A percentile compares a stretch with the other conserved stretches of the same genome.
These are phyloP conservation scores for Carex arenaria DNA, from an alignment of 202 grass and related monocot species.

Conservation along the genomic window DNA sequence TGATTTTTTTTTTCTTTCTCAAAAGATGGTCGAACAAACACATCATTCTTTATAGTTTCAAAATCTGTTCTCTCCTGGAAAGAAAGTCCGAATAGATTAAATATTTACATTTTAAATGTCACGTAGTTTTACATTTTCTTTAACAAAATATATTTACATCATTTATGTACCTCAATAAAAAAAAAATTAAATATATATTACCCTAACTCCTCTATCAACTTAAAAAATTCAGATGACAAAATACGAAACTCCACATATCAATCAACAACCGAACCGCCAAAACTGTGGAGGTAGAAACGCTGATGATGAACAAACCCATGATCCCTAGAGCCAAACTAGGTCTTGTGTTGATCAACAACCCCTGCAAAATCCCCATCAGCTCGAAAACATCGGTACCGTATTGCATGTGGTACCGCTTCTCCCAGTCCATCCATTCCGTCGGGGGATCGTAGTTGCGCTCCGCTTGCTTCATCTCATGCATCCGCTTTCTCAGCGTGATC, in stretches of 20 bases:
- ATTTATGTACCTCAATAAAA: too few relatives aligned
- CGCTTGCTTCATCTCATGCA: slow-evolving; percentile 42
- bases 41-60: too few relatives aligned
- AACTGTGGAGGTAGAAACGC: slow-evolving; percentile 31
- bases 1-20: too few relatives aligned
- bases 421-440: slow-evolving; percentile 50
- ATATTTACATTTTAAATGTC: too few relatives aligned
- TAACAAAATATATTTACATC: too few relatives aligned
- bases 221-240: slow-evolving; percentile 2
- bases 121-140: too few relatives aligned
- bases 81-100: too few relatives aligned
- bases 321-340: slow-evolving; percentile 37
- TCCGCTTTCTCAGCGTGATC: slow-evolving; percentile 42
- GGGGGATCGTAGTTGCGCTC: slow-evolving; percentile 39
- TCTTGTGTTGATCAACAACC: slow-evolving; percentile 28
- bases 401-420: slow-evolving; percentile 44
- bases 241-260: background rate
- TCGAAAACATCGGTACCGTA: slow-evolving; percentile 52
- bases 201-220: background rate
- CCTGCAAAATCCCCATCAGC: slow-evolving; percentile 39
- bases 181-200: background rate
- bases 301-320: slow-evolving; percentile 20
- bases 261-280: slow-evolving; percentile 7
- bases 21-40: too few relatives aligned
- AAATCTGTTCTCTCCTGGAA: too few relatives aligned